Evolutionary conservation across 768 basidiomycete genomes (phyloP).

Genomic region (Amanita fuliginea): DNA sequence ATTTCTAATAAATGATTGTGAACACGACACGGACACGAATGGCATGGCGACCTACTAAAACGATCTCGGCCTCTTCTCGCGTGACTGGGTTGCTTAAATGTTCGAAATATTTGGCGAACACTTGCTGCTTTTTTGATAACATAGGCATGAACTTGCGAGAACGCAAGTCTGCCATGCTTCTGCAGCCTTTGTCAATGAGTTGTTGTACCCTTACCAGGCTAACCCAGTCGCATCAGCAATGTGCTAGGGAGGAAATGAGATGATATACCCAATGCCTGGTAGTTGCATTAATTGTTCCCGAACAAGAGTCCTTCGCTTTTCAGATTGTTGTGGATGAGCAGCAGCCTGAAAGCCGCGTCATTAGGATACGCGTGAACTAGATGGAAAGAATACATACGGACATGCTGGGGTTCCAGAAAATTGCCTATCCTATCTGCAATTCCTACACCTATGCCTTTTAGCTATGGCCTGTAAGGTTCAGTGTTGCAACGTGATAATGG

Average conservation of each 20-base stretch:
- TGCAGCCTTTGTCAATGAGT: conserved; percentile 43
- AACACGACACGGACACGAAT: neutral
- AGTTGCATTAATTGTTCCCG: conserved; percentile 24
- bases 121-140: conserved; percentile 26
- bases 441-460: conserved; percentile 21
- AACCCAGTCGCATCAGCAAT: neutral
- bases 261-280: conserved; percentile 36
- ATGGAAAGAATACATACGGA: conserved; percentile 19
- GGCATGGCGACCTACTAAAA: conserved; percentile 26
- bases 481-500: neutral
- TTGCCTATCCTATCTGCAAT: conserved; percentile 29
- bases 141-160: conserved; percentile 24
- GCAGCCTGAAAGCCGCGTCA: neutral
- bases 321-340: neutral
- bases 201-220: conserved; percentile 26
- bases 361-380: neutral
- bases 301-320: conserved; percentile 4
- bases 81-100: conserved; percentile 25
- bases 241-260: neutral
- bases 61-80: conserved; percentile 29
- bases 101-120: conserved; percentile 28
- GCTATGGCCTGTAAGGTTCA: conserved; percentile 8
- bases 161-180: conserved; percentile 27
- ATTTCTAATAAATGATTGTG: conserved; percentile 25
- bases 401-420: conserved; percentile 19